These are phyloP conservation scores for Gymnopilus dilepis DNA, from an alignment of 768 basidiomycete species.

Conservation along the genomic window DNA sequence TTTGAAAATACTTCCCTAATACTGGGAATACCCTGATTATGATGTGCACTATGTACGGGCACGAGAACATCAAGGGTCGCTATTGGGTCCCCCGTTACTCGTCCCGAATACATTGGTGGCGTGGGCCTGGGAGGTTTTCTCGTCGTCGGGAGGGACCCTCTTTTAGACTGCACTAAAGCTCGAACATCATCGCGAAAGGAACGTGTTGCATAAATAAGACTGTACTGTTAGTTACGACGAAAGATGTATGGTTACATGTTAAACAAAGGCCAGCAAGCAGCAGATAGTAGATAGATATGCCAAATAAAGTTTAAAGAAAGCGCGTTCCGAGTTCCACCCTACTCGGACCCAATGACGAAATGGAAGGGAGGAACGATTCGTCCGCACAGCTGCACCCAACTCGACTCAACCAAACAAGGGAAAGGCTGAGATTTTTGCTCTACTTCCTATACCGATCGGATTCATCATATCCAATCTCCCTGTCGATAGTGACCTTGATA, in stretches of 20 bases:
- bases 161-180: no score
- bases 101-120: background rate
- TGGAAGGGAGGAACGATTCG: background rate
- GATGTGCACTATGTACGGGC: no score
- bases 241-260: constrained; percentile 7
- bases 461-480: constrained; percentile 57
- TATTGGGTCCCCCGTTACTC: no score
- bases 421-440: background rate
- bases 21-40: no score
- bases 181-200: no score
- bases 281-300: constrained; percentile 4
- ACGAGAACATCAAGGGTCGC: no score
- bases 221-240: constrained; percentile 3
- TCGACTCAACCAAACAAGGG: background rate
- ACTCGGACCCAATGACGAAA: background rate
- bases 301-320: constrained; percentile 3
- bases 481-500: constrained; percentile 65
- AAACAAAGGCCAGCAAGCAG: constrained; percentile 1
- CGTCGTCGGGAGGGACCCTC: no score
- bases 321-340: background rate
- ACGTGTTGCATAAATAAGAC: background rate
- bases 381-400: background rate
- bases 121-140: background rate
- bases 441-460: constrained; percentile 24
- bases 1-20: no score